These are phyloP conservation scores for Lipomyces anomalus DNA, from an alignment of 805 yeast species.

Conservation along the genomic window DNA sequence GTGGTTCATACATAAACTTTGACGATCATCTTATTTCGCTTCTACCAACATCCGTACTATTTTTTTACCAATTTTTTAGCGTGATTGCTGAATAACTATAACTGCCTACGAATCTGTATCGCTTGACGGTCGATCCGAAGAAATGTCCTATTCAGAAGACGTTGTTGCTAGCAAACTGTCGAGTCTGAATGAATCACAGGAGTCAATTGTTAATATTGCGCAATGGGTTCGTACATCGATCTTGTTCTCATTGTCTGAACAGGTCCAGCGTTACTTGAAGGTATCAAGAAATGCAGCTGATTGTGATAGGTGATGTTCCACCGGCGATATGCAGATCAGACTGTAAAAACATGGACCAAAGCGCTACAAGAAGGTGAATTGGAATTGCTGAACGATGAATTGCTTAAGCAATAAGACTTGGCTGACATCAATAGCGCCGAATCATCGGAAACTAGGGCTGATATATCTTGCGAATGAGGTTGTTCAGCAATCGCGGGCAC, in stretches of 20 bases:
- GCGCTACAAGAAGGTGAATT: conserved; percentile 30
- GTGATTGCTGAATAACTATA: background rate
- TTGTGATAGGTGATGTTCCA: conserved; percentile 47
- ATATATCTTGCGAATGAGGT: conserved; percentile 76
- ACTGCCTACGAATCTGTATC: background rate
- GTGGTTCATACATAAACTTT: too few species aligned
- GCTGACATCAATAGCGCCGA: conserved; percentile 27
- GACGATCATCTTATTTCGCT: background rate
- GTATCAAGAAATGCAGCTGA: background rate
- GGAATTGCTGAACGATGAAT: background rate
- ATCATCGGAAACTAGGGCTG: conserved; percentile 47
- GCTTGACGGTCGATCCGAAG: too few species aligned
- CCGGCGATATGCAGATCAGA: conserved; percentile 48
- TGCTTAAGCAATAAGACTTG: background rate
- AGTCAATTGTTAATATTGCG: conserved; percentile 65
- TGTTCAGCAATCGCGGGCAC: conserved; percentile 68
- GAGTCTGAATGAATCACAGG: conserved; percentile 54
- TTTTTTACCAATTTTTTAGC: too few species aligned
- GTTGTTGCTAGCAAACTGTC: conserved; percentile 37
- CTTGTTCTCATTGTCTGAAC: background rate
- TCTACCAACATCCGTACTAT: background rate
- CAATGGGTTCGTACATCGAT: conserved; percentile 50
- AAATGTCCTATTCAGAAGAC: conserved; percentile 48
- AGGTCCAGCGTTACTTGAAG: too few species aligned
- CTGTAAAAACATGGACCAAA: conserved; percentile 50